Evolutionary conservation across 139 green algal genomes (phyloP), one percentile per base, ranked within the genome.

Genomic region (Volvox africanus): DNA sequence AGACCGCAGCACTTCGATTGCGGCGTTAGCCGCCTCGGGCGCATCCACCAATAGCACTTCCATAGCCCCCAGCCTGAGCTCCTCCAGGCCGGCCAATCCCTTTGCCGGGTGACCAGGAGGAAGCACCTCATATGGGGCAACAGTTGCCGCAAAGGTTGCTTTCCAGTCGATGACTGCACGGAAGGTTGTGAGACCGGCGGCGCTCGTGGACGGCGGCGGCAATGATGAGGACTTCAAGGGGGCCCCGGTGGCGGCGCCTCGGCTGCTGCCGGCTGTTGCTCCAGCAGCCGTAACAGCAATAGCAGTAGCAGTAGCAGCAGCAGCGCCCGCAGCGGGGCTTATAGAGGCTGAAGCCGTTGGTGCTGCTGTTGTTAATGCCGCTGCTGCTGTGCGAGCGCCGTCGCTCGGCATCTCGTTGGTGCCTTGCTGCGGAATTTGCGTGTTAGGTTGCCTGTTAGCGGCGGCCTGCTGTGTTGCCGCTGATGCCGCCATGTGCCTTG

Each of bases 1-100:
- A 16, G 83, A 68, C 24, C 35, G 67, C 24, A 88, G 67, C 67
- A 30, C 36, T 28, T 77, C 83, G 26, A 88, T 37, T 0, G 83
- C 83, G 13, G 75, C 67, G 36, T 88, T 35, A 5, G 67, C 83
- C 2, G 83, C 85, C 17, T 67, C 18, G 1, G 85, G n/a, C 26
- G 85, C 71, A n/a, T 89, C 85, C 17, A 71, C 85, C 28, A 89
- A 20, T 26, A 89, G 69, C 44, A 89, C 85, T 36, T 89, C 85
- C 0, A 89, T 24, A 20, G 85, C 69, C 21, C 85, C 85, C 28
- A 89, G 69, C 85, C 69, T 69, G 26, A 89, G 69, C 85, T 89
- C 69, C n/a, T 32, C 21, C 19, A 89, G 69, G 37, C 85, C 85
- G 2, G 44, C 5, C 85, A 67, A 32, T 0, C 44, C 85, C 69